Conservation (phyloP, 2,329 filamentous ascomycete species). For the Tympanopsis confertula region DNA sequence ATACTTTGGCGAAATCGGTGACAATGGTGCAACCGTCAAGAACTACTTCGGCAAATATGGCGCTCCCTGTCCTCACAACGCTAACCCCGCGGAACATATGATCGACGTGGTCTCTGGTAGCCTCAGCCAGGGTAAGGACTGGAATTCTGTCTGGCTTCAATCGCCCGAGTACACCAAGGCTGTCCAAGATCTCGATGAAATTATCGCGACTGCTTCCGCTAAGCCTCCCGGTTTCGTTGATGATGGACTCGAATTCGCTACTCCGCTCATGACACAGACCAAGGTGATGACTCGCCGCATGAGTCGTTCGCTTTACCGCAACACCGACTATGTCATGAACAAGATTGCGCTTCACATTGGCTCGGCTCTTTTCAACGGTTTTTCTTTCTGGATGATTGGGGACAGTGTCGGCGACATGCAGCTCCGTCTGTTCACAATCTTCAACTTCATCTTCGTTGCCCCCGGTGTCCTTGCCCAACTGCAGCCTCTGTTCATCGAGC, state of each 20-base stretch:
- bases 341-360: constrained; percentile 45
- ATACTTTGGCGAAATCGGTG: constrained; percentile 49
- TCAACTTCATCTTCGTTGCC: constrained; percentile 53
- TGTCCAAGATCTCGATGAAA: constrained; percentile 48
- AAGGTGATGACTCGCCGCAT: constrained; percentile 52
- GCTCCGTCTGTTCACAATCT: constrained; percentile 43
- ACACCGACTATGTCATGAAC: constrained; percentile 55
- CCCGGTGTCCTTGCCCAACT: constrained; percentile 45
- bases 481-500: constrained; percentile 44
- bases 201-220: constrained; percentile 41
- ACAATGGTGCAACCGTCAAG: constrained; percentile 7
- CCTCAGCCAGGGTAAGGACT: constrained; percentile 37
- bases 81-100: constrained; percentile 35
- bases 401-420: constrained; percentile 36
- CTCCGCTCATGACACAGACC: constrained; percentile 50
- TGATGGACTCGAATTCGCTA: constrained; percentile 61
- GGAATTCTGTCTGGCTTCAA: constrained; percentile 60
- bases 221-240: constrained; percentile 26
- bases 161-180: constrained; percentile 46
- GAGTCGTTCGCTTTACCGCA: constrained; percentile 52
- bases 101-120: constrained; percentile 28
- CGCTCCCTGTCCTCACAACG: constrained; percentile 34
- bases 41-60: constrained; percentile 39
- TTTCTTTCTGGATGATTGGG: constrained; percentile 49
- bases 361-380: constrained; percentile 46